Percentiles rank a stretch among this genome's conserved stretches.
Conservation (phyloP, 305 asterid genomes). For the Fraxinus nigra region DNA sequence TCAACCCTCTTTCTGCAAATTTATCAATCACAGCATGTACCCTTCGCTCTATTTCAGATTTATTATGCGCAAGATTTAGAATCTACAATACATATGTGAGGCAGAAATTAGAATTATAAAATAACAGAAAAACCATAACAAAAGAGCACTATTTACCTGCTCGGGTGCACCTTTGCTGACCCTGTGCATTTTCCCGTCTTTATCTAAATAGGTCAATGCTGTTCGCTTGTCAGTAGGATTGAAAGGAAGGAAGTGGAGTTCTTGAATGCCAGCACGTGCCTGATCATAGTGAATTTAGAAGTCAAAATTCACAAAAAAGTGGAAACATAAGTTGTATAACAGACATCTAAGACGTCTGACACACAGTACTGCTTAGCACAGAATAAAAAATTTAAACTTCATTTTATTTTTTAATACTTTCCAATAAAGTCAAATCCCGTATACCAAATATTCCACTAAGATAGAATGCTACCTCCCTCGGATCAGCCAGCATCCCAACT, state of each 20-base stretch:
- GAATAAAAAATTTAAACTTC: background rate
- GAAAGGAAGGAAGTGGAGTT: constrained; percentile 76
- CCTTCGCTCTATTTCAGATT: constrained; percentile 64
- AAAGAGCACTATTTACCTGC: constrained; percentile 46
- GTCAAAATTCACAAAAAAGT: constrained; percentile 18
- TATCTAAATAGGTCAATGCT: constrained; percentile 70
- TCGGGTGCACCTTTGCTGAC: constrained; percentile 92
- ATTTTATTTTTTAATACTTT: background rate
- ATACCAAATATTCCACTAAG: background rate
- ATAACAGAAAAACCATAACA: background rate
- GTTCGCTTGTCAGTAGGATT: constrained; percentile 84
- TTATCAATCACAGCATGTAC: constrained; percentile 75
- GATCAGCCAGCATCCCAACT: constrained; percentile 96
- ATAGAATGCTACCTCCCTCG: constrained; percentile 69
- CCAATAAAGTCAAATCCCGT: background rate
- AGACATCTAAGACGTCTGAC: background rate
- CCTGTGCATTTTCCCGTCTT: constrained; percentile 70
- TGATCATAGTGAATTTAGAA: constrained; percentile 31
- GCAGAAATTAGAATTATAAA: constrained; percentile 23
- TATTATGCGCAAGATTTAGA: constrained; percentile 64
- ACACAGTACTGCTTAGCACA: background rate
- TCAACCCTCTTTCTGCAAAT: constrained; percentile 71
- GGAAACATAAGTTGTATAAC: background rate
- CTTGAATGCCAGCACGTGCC: constrained; percentile 87
- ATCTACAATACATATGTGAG: constrained; percentile 39